Base-by-base conservation (phyloP, 2,329 filamentous ascomycete species). In the Penicillium sp. region DNA sequence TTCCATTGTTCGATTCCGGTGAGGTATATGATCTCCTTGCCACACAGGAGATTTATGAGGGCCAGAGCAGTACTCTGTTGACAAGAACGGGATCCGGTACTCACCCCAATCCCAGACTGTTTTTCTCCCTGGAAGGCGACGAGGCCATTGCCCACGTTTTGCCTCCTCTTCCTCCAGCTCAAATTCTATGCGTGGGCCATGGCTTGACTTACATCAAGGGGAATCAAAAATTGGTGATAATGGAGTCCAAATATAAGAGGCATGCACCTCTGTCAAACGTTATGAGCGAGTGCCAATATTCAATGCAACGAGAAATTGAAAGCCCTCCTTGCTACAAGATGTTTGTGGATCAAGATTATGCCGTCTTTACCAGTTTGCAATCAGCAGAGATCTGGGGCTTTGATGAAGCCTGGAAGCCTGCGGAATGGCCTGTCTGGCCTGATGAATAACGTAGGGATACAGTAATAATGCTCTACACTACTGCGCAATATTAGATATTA, bases 271-370 rank as follows among this genome's bases (percentile, higher is more conserved):
- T 22, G 18, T 23, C 50, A 31, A 33, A 22, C 5, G 15, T 6
- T 6, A 45, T 45, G 41, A 14, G 41, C 8, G 42, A 26, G n/a
- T 46, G 18, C 26, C 41, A 40, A 6, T 22, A 52, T 29, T 15
- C 25, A 14, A 20, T 31, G 9, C 29, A 25, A 11, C 40, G 49
- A 11, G 9, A 18, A 20, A 23, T 18, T 1, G 9, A 18, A 43
- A 2, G 3, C 14, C 29, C 14, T 14, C 5, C 12, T 4, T 51
- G 43, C 12, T 5, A 22, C 22, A 47, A 22, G 27, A n/a, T 55
- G 23, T 41, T 37, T 33, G 54, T 45, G n/a, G 54, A 56, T 12
- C 40, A 37, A 14, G 40, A 45, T 6, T 54, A 47, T 11, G 25
- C 54, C 12, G 4, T 51, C 26, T 35, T 49, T 11, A 40, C 46